A percentile compares a stretch with the other conserved stretches of the same genome.
These are phyloP conservation scores for Wilcoxina mikolae DNA, from an alignment of 495 filamentous ascomycete species.

Conservation along the genomic window DNA sequence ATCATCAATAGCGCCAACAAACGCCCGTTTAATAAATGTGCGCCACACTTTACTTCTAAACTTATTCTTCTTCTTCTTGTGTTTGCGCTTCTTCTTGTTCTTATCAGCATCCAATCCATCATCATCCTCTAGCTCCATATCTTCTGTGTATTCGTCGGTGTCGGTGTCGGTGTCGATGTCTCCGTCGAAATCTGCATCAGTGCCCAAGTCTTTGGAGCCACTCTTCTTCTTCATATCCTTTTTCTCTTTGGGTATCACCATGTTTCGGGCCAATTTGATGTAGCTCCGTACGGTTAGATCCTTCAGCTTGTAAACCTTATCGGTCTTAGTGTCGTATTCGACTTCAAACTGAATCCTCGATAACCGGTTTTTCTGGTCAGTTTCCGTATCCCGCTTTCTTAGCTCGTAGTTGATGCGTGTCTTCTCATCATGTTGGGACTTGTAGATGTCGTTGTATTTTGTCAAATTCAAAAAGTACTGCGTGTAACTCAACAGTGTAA, in stretches of 20 bases:
- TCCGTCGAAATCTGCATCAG: slow-evolving; percentile 18
- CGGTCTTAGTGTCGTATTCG: slow-evolving; percentile 70
- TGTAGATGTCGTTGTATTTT: slow-evolving; percentile 44
- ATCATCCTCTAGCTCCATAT: slow-evolving; percentile 12
- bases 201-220: slow-evolving; percentile 11
- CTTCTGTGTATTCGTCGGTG: slow-evolving; percentile 11
- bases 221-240: slow-evolving; percentile 23
- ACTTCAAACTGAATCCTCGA: slow-evolving; percentile 56
- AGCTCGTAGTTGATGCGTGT: slow-evolving; percentile 7
- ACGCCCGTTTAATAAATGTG: slow-evolving; percentile 62
- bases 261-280: slow-evolving; percentile 60
- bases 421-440: slow-evolving; percentile 2
- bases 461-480: slow-evolving; percentile 95
- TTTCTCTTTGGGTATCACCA: slow-evolving; percentile 36
- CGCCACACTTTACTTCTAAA: slow-evolving; percentile 50
- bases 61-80: slow-evolving; percentile 34
- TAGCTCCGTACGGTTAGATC: slow-evolving; percentile 79
- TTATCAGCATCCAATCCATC: slow-evolving; percentile 23
- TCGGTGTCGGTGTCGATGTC: slow-evolving; percentile 9
- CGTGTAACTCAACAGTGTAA: slow-evolving; percentile 60
- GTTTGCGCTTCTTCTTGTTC: slow-evolving; percentile 34
- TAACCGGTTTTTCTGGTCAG: slow-evolving; percentile 38
- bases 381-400: slow-evolving; percentile 37
- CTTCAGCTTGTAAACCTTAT: slow-evolving; percentile 56
- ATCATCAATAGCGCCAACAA: slow-evolving; percentile 47